Base-by-base conservation (phyloP, 805 yeast genomes). In the Candida anglica region DNA sequence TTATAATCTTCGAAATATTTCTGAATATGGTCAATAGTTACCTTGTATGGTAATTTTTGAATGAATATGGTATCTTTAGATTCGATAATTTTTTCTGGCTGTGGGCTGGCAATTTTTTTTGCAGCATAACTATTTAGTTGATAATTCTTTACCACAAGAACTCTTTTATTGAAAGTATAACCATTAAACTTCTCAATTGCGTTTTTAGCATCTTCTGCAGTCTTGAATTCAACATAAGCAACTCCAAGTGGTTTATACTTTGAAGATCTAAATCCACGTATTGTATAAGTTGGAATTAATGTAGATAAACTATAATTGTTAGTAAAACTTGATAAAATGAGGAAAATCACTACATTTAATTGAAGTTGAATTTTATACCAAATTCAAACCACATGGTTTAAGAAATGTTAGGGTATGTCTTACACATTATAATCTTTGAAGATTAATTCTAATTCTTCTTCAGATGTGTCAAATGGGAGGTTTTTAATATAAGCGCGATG, bases 171-270 rank as follows among this genome's bases (percentile, higher is more conserved):
- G 33, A 61, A 50, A 6, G 15, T 28, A 9, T 34, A 37, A 4
- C 63, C 54, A 24, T 61, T 48, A 26, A 59, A 47, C 14, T 47
- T 43, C 11, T 46, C 42, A 19, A 56, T 47, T 11, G 52, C 65
- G 22, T 41, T 41, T 13, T 50, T 46, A 5, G 61, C 65, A n/a
- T 52, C 55, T 17, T 56, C 60, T 1, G 32, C 28, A 16, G 43
- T 41, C n/a, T 43, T 50, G 37, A 64, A 59, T 33, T 56, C 66
- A n/a, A 60, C 68, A 35, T 61, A 64, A 1, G 62, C 71, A 30
- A 76, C 71, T 3, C 93, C 91, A 42, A 76, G 56, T 2, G 79
- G 74, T 41, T 56, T 65, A 30, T 63, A 68, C 32, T 59, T 62
- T 25, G 48, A 50, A 5, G 48, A 48, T 28, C 71, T 60, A 37